Percentiles rank a stretch among this genome's conserved stretches.
Conservation (phyloP, 495 filamentous ascomycete species). For the Astrothelium subdiscretum region DNA sequence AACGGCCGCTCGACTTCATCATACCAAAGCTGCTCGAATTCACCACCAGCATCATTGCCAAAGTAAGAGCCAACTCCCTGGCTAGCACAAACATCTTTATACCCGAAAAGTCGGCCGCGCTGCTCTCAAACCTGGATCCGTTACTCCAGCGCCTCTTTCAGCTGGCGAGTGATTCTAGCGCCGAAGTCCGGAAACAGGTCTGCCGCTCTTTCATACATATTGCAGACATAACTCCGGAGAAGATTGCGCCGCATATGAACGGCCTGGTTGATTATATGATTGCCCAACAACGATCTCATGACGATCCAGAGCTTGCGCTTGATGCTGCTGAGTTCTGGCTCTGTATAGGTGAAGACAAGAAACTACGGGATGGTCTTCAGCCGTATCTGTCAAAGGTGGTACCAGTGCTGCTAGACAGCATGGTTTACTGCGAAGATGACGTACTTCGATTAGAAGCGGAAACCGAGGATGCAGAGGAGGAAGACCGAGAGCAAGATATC, state of each 20-base stretch:
- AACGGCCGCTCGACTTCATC: constrained; percentile 76
- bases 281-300: constrained; percentile 66
- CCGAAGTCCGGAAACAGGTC: constrained; percentile 78
- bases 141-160: constrained; percentile 73
- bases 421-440: constrained; percentile 94
- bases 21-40: constrained; percentile 87
- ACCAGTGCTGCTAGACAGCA: constrained; percentile 81
- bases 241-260: constrained; percentile 76
- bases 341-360: constrained; percentile 75
- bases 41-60: constrained; percentile 57
- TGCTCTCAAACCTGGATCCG: constrained; percentile 63
- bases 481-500: constrained; percentile 83
- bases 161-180: constrained; percentile 58
- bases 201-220: constrained; percentile 89
- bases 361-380: constrained; percentile 57
- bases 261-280: constrained; percentile 91
- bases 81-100: constrained; percentile 85
- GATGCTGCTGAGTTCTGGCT: constrained; percentile 99
- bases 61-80: constrained; percentile 67
- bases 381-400: constrained; percentile 78
- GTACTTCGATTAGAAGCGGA: constrained; percentile 69
- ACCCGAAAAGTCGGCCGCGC: constrained; percentile 61
- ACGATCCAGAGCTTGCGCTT: constrained; percentile 82
- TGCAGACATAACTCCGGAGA: constrained; percentile 81
- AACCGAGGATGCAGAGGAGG: constrained; percentile 76